Conservation (phyloP, 352 stramenopile species). For the Albugo candida region DNA sequence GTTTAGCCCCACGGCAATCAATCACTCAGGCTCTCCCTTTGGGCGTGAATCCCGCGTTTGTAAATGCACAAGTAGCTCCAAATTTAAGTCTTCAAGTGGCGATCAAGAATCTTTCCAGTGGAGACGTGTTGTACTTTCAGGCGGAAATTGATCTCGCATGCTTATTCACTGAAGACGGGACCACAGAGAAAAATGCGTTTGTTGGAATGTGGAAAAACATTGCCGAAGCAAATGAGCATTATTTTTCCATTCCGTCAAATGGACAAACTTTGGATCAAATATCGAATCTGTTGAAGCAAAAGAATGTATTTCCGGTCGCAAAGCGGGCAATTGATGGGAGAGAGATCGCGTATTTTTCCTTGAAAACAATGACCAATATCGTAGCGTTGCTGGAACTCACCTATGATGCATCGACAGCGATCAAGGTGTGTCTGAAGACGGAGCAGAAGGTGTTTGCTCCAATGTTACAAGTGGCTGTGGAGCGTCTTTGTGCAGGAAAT, state of each 20-base stretch:
- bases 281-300: conserved; percentile 62
- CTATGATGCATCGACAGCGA: conserved; percentile 82
- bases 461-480: conserved; percentile 79
- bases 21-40: conserved; percentile 52
- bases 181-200: conserved; percentile 84
- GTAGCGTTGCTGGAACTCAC: conserved; percentile 89
- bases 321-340: conserved; percentile 86
- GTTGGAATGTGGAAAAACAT: conserved; percentile 93
- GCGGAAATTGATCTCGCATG: conserved; percentile 80
- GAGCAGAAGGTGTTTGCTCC: conserved; percentile 80
- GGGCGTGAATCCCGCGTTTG: conserved; percentile 58
- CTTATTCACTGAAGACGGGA: conserved; percentile 75
- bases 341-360: conserved; percentile 91
- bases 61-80: conserved; percentile 48
- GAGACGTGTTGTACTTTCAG: conserved; percentile 92
- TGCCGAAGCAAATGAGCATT: conserved; percentile 88
- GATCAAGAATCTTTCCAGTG: conserved; percentile 92
- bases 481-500: conserved; percentile 11
- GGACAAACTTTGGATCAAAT: conserved; percentile 66
- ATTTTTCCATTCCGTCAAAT: conserved; percentile 70
- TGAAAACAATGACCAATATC: conserved; percentile 85
- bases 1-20: conserved; percentile 45
- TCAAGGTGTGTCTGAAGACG: conserved; percentile 90
- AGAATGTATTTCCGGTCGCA: conserved; percentile 90
- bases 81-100: conserved; percentile 86